Conservation (phyloP, 1,284 basidiomycete genomes). For the Blastosporella zonata region DNA sequence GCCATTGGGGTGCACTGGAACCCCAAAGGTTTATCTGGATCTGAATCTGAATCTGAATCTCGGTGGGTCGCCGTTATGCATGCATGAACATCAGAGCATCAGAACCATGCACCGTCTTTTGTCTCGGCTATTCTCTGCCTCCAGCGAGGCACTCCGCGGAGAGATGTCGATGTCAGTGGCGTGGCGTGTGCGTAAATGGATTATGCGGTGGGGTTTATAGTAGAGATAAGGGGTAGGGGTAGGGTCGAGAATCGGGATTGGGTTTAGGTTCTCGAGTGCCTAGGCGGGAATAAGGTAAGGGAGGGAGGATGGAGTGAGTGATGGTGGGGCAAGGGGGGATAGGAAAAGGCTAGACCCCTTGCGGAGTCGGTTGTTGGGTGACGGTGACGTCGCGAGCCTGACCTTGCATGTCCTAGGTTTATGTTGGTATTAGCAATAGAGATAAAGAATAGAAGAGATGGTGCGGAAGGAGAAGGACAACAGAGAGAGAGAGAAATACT, state of each 20-base stretch:
- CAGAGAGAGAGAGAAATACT: conserved; percentile 24
- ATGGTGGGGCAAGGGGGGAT: not conserved
- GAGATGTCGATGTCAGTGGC: not conserved
- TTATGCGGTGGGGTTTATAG: not conserved
- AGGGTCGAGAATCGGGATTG: not conserved
- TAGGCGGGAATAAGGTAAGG: not conserved
- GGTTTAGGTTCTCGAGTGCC: too few relatives aligned
- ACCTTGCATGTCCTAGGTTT: conserved; percentile 42
- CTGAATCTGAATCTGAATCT: too few relatives aligned
- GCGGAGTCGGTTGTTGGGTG: conserved; percentile 50
- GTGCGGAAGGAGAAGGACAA: not conserved
- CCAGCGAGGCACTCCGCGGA: not conserved
- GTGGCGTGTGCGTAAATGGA: not conserved
- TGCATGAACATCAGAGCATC: not conserved
- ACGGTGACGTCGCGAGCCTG: conserved; percentile 43
- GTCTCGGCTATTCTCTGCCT: not conserved
- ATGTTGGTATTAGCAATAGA: conserved; percentile 5
- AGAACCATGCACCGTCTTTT: not conserved
- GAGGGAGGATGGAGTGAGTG: not conserved
- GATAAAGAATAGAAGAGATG: conserved; percentile 3
- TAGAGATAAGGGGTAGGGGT: not conserved
- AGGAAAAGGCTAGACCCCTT: conserved; percentile 37
- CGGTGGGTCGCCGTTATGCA: not conserved
- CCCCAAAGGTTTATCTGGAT: too few relatives aligned
- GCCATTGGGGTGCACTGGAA: too few relatives aligned